Evolutionary conservation across 2,329 filamentous ascomycete species (phyloP), one percentile per base, ranked within the genome.

Genomic region (Stachybotrys elegans): DNA sequence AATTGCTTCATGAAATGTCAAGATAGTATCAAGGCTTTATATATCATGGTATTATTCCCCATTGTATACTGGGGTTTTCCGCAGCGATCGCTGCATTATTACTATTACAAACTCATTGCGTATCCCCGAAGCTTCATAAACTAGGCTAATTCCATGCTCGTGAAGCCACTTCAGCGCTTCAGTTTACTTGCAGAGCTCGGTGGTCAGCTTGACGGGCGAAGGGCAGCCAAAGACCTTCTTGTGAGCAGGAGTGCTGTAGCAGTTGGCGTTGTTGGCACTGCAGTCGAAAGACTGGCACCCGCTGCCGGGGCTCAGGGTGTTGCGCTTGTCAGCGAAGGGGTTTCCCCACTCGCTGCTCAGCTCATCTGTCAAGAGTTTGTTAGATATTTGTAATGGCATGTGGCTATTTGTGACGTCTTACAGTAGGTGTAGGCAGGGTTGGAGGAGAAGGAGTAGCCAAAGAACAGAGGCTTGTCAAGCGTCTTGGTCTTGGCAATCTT

Each of bases 151-250:
- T n/a, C n/a, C n/a, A n/a, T n/a, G n/a, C n/a, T n/a, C n/a, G n/a
- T n/a, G n/a, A n/a, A n/a, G n/a, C n/a, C n/a, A n/a, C n/a, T n/a
- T n/a, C n/a, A n/a, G n/a, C n/a, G n/a, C n/a, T n/a, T n/a, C n/a
- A n/a, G n/a, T 31, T 50, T 51, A 56, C 45, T 57, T 47, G 39
- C 61, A 65, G 42, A 65, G 44, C 12, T 45, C 47, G 16, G 60
- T 56, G 27, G 60, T 59, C 32, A 71, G 50, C 40, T 63, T 57
- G 22, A 68, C 63, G 8, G 68, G 68, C 51, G 61, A 54, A 3
- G 67, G 66, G 59, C 68, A 70, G 43, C 63, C 61, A 44, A 61
- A 65, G 8, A 70, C 65, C 51, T 60, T 69, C 60, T 66, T 67
- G 34, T 47, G 38, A 5, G 46, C 53, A 6, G 63, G 61, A 1